These are phyloP conservation scores for Zygoascus meyerae DNA, from an alignment of 1,139 yeast species.

Conservation along the genomic window DNA sequence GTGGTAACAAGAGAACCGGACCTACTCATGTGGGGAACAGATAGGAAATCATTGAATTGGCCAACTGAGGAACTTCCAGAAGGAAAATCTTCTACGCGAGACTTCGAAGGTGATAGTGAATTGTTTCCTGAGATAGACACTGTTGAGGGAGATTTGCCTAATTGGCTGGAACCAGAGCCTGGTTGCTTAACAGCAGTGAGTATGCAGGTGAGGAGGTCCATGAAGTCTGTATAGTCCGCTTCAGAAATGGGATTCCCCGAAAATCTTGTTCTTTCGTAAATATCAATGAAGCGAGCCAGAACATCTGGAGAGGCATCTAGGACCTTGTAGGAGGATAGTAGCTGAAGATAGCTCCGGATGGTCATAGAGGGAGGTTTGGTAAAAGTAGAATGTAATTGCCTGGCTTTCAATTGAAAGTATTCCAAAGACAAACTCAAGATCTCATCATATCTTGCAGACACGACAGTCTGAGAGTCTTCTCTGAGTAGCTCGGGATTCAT, in stretches of 20 bases:
- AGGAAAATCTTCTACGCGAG: too few species aligned
- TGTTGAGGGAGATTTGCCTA: too few species aligned
- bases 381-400: slow-evolving; percentile 41
- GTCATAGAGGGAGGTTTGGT: slow-evolving; percentile 39
- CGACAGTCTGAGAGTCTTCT: slow-evolving; percentile 40
- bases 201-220: slow-evolving; percentile 36
- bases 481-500: slow-evolving; percentile 33
- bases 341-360: slow-evolving; percentile 47
- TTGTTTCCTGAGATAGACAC: too few species aligned
- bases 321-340: slow-evolving; percentile 27
- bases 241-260: slow-evolving; percentile 59
- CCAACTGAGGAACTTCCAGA: too few species aligned
- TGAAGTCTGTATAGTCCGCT: slow-evolving; percentile 50
- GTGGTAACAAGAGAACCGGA: not conserved
- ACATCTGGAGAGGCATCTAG: slow-evolving; percentile 21
- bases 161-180: too few species aligned
- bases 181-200: too few species aligned
- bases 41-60: too few species aligned
- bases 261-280: slow-evolving; percentile 69
- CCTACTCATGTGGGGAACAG: not conserved
- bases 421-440: slow-evolving; percentile 39
- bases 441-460: slow-evolving; percentile 59
- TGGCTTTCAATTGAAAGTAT: slow-evolving; percentile 40
- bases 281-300: slow-evolving; percentile 40
- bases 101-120: too few species aligned